phyloP scores from a whole-genome alignment of 176 grass and related monocot species.

The Chrysopogon serrulatus region DNA sequence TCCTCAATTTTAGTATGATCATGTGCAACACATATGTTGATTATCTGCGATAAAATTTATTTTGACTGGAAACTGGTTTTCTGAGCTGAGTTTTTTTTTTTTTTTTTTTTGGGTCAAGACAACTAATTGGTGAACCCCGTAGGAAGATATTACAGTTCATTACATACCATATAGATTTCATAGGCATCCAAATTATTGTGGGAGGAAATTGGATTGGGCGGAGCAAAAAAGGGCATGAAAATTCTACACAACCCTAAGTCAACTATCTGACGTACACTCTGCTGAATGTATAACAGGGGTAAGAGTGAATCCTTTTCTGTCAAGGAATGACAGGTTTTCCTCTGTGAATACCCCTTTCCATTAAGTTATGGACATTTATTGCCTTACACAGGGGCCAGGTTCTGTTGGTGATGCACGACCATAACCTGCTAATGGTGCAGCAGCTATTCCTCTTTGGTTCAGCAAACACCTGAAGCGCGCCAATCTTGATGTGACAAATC shows the following conservation, averaged over 20 bases:
- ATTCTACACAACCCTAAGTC: constrained; percentile 29
- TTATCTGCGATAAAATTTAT: background rate
- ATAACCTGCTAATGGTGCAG: constrained; percentile 61
- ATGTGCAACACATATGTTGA: constrained; percentile 4
- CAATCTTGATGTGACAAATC: constrained; percentile 57
- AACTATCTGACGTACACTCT: constrained; percentile 11
- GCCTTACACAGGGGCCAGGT: constrained; percentile 72
- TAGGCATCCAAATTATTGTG: background rate
- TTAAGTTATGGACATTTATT: constrained; percentile 44
- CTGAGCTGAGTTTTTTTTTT: background rate
- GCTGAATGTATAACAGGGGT: constrained; percentile 14
- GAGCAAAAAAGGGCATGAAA: background rate
- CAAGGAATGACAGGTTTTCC: constrained; percentile 7
- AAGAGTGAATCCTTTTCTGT: background rate
- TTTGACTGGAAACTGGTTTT: constrained; percentile 2
- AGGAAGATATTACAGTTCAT: background rate
- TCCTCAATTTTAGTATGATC: constrained; percentile 10
- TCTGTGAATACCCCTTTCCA: constrained; percentile 4
- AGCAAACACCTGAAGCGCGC: constrained; percentile 92
- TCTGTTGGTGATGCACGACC: constrained; percentile 48
- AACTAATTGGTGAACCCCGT: background rate
- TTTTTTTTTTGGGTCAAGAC: background rate
- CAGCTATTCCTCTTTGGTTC: constrained; percentile 89
- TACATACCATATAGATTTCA: background rate
- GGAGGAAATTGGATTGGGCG: background rate